Percentiles rank a stretch among this genome's conserved stretches.
Conservation (phyloP, 306 rosid genomes). For the apple (Malus domestica) region DNA sequence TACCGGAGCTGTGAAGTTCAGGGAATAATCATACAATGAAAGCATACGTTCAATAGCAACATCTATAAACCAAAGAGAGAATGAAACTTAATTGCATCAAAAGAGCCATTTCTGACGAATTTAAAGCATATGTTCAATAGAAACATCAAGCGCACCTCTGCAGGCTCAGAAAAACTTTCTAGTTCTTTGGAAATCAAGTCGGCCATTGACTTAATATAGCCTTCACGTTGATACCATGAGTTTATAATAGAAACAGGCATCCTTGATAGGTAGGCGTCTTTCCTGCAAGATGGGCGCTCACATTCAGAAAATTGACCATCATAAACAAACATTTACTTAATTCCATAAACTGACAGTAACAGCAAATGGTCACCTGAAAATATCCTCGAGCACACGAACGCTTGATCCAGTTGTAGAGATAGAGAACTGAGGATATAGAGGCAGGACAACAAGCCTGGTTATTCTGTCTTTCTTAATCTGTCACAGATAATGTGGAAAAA, state of each 20-base stretch:
- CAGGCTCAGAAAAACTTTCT: conserved; percentile 50
- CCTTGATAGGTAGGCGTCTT: conserved; percentile 60
- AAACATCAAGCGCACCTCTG: conserved; percentile 47
- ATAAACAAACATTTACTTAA: not conserved
- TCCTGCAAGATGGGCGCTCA: conserved; percentile 47
- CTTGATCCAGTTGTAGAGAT: conserved; percentile 99
- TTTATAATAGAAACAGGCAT: conserved; percentile 88
- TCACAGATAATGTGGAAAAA: conserved; percentile 16
- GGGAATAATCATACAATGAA: not conserved
- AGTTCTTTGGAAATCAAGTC: conserved; percentile 83
- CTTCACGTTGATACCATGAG: conserved; percentile 91
- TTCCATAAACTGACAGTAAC: conserved; percentile 11
- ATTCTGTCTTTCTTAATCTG: conserved; percentile 87
- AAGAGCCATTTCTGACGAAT: conserved; percentile 6
- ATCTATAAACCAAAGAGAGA: not conserved
- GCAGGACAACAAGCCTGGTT: conserved; percentile 94
- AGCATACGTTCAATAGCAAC: not conserved
- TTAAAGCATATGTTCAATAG: not conserved
- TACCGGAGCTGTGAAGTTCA: conserved; percentile 3
- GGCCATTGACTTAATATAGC: conserved; percentile 89
- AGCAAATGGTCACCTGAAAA: conserved; percentile 53
- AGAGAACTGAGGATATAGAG: conserved; percentile 95
- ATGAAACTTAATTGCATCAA: not conserved
- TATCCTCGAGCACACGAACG: conserved; percentile 66
- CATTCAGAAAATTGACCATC: conserved; percentile 15